phyloP scores from a whole-genome alignment of 2,329 filamentous ascomycete species.

The Apiospora arundinis region DNA sequence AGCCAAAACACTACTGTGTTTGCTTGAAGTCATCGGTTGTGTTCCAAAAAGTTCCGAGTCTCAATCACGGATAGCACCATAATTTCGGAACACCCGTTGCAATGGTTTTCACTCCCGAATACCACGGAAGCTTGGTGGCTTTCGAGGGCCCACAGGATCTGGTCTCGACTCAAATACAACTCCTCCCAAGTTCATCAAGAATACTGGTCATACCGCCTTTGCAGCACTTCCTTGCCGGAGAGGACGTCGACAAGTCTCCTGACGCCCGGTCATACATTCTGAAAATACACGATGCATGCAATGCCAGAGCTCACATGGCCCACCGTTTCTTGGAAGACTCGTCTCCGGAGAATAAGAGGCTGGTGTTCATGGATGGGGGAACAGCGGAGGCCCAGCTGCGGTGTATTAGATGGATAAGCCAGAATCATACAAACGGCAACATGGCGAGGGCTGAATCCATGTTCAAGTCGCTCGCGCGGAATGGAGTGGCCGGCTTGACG shows the following conservation, averaged over 20 bases:
- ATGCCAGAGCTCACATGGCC: constrained; percentile 55
- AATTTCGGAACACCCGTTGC: constrained; percentile 19
- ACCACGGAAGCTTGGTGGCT: constrained; percentile 61
- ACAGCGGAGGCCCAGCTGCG: constrained; percentile 59
- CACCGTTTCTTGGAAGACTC: constrained; percentile 56
- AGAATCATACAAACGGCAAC: constrained; percentile 58
- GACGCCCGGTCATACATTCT: constrained; percentile 51
- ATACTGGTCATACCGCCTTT: constrained; percentile 62
- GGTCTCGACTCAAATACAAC: constrained; percentile 63
- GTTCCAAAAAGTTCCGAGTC: not conserved
- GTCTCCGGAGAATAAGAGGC: constrained; percentile 52
- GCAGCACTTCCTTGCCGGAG: constrained; percentile 51
- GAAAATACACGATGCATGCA: constrained; percentile 56
- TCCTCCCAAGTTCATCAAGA: constrained; percentile 64
- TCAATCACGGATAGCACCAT: not conserved
- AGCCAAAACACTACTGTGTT: not conserved
- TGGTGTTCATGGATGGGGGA: constrained; percentile 68
- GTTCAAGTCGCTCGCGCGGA: constrained; percentile 57
- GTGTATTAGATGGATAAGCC: constrained; percentile 61
- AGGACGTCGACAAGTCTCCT: constrained; percentile 40
- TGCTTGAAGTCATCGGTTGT: not conserved
- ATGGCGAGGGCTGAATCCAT: constrained; percentile 55
- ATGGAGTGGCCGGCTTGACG: constrained; percentile 51
- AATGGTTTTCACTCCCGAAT: constrained; percentile 36
- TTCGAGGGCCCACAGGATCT: constrained; percentile 63